phyloP scores from a whole-genome alignment of 768 basidiomycete genomes.

The Paxillus rubicundulus region DNA sequence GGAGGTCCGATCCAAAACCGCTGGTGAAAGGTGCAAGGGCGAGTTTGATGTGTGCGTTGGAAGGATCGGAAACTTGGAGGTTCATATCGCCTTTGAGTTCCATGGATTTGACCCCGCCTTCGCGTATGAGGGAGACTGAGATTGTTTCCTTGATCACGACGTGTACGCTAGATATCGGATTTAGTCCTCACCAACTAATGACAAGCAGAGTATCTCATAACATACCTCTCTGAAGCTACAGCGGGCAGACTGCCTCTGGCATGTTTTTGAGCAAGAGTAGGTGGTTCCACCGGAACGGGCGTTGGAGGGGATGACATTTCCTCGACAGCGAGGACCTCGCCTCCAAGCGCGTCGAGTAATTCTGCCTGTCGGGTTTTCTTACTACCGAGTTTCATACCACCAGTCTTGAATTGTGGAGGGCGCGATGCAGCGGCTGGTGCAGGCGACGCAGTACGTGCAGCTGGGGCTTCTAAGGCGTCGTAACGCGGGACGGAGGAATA shows the following conservation, averaged over 20 bases:
- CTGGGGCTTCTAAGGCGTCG: conserved; percentile 57
- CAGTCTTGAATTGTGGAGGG: conserved; percentile 83
- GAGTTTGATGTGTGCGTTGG: conserved; percentile 69
- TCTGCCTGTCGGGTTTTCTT: conserved; percentile 92
- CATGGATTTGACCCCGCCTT: conserved; percentile 87
- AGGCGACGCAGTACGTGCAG: conserved; percentile 42
- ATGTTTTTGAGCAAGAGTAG: conserved; percentile 41
- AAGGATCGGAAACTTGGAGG: conserved; percentile 76
- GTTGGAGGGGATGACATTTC: conserved; percentile 50
- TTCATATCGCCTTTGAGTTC: conserved; percentile 94
- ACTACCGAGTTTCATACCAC: conserved; percentile 94
- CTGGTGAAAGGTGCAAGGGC: conserved; percentile 54
- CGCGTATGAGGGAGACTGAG: conserved; percentile 77
- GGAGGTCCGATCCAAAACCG: conserved; percentile 66
- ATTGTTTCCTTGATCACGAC: conserved; percentile 81
- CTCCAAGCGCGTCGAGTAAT: conserved; percentile 82
- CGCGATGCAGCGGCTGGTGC: conserved; percentile 49
- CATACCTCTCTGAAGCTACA: conserved; percentile 75
- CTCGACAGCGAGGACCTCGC: conserved; percentile 60
- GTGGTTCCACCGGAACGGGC: conserved; percentile 46
- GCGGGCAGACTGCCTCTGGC: conserved; percentile 67
- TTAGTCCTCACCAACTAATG: not conserved
- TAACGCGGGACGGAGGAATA: conserved; percentile 73
- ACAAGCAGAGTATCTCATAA: not conserved
- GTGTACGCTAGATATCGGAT: conserved; percentile 62